Base-by-base conservation (phyloP, 116 monocot species). In the Iris pallida region DNA sequence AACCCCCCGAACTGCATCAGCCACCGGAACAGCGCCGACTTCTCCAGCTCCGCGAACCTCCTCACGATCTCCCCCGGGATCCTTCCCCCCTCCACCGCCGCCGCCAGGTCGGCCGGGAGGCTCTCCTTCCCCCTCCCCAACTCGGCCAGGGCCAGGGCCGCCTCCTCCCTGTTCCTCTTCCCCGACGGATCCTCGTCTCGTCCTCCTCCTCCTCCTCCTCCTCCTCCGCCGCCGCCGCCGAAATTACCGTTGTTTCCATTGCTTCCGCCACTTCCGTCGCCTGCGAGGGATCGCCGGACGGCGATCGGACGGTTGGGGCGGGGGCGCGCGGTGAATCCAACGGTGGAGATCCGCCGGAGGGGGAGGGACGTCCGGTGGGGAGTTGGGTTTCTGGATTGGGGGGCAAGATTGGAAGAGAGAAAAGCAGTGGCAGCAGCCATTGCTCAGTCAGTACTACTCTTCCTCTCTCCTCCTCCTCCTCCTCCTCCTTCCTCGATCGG, bases 1-100 rank as follows among this genome's bases (percentile, higher is more conserved):
- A 93, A 93, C 45, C 93, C 86, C 0, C 73, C 83, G 45, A 92
- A 92, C 77, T 79, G 82, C 41, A 92, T 66, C 69, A 92, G 70
- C 88, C 92, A 92, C 42, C 86, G 75, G 65, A 92, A 57, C 44
- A 88, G 10, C 14, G 76, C 42, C 42, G 83, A 86, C 73, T 78
- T 82, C 65, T 93, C 86, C 9, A 93, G 55, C 42, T 89, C 86
- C 5, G 61, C 47, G 53, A 86, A 86, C 5, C 86, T 61, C 45
- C 19, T 42, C 19, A 93, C 80, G 42, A 89, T 75, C 10, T 53
- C 64, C 0, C 68, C 86, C 0, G 89, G 83, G 45, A 89, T 78
- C 53, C 81, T 81, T 54, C 93, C 93, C 2, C 75, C 70, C 64
- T 93, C 71, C 13, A 89, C 62, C 19, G 86, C 83, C 5, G 74